phyloP scores from a whole-genome alignment of 225 moss, liverwort and hornwort genomes.

The Bryum argenteum region DNA sequence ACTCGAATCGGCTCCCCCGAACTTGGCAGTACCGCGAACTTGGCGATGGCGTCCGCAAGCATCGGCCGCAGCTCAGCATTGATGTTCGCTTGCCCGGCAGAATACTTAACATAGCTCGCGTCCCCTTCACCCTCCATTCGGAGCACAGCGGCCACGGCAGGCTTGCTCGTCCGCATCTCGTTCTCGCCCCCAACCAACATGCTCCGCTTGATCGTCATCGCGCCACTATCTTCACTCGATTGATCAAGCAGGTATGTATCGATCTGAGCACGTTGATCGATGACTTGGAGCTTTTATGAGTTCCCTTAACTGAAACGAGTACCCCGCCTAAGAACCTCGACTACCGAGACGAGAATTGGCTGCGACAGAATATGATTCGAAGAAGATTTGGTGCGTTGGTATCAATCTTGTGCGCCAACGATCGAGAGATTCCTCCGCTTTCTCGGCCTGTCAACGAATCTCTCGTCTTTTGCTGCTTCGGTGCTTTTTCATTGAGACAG shows the following conservation, averaged over 20 bases:
- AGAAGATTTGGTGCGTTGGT: constrained; percentile 19
- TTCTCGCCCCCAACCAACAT: not conserved
- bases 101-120: constrained; percentile 35
- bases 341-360: not conserved
- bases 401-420: constrained; percentile 13
- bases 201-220: constrained; percentile 28
- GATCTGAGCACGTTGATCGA: too few species aligned
- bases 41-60: constrained; percentile 32
- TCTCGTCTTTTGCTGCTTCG: not conserved
- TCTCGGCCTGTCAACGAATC: constrained; percentile 8
- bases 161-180: not conserved
- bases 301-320: not conserved
- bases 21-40: constrained; percentile 23
- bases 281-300: too few species aligned
- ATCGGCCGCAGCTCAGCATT: constrained; percentile 35
- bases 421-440: constrained; percentile 31
- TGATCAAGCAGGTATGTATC: too few species aligned
- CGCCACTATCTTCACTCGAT: too few species aligned
- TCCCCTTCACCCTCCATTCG: constrained; percentile 41
- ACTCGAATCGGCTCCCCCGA: constrained; percentile 27
- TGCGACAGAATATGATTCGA: constrained; percentile 4
- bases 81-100: constrained; percentile 38
- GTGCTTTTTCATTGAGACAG: not conserved
- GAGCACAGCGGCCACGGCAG: constrained; percentile 14
- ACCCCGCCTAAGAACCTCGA: not conserved